These are phyloP conservation scores for Xerocomus spinulosus DNA, from an alignment of 768 basidiomycete species.

Conservation along the genomic window DNA sequence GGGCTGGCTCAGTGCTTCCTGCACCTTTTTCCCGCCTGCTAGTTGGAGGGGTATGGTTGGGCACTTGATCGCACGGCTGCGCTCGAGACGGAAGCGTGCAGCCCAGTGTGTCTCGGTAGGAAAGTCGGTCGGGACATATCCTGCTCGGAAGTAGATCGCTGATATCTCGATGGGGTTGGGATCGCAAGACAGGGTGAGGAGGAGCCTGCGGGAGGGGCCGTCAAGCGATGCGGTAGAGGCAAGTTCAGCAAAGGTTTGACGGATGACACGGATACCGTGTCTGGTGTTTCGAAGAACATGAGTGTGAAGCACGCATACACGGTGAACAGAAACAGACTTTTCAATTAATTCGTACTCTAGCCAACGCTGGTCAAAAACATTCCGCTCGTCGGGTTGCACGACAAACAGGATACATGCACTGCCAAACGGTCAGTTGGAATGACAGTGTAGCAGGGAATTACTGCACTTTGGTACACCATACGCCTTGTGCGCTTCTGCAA, in stretches of 20 bases:
- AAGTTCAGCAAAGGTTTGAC: conserved; percentile 74
- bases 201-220: conserved; percentile 43
- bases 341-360: conserved; percentile 85
- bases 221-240: conserved; percentile 48
- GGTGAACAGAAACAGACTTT: conserved; percentile 41
- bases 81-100: conserved; percentile 75
- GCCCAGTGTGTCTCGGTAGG: conserved; percentile 58
- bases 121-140: conserved; percentile 82
- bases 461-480: conserved; percentile 55
- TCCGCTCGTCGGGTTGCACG: conserved; percentile 84
- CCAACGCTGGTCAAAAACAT: conserved; percentile 90
- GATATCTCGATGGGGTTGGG: conserved; percentile 59
- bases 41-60: conserved; percentile 87
- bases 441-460: conserved; percentile 1
- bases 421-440: background rate
- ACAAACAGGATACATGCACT: conserved; percentile 76
- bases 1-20: conserved; percentile 75
- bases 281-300: conserved; percentile 33
- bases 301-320: background rate
- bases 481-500: conserved; percentile 75
- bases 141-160: conserved; percentile 86
- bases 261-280: conserved; percentile 67
- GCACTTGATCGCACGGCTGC: conserved; percentile 86
- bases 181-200: conserved; percentile 22
- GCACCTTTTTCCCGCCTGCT: conserved; percentile 95